These are phyloP conservation scores for Exophiala sp. DNA, from an alignment of 2,329 filamentous ascomycete genomes.

Conservation along the genomic window DNA sequence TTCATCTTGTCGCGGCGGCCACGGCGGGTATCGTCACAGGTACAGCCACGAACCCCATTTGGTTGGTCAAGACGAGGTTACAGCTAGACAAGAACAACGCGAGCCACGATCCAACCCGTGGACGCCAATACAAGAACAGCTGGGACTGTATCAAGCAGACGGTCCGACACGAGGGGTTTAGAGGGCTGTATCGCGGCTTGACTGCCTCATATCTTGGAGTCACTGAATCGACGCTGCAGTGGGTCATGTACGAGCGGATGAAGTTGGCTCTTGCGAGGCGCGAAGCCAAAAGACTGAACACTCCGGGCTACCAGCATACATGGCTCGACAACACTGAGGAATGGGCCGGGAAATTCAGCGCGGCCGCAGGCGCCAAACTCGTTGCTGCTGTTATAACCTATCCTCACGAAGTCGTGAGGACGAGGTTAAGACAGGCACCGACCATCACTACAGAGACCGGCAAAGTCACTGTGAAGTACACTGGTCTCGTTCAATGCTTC, in stretches of 20 bases:
- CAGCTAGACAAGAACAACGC: conserved; percentile 85
- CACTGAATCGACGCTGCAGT: conserved; percentile 83
- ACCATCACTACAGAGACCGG: conserved; percentile 63
- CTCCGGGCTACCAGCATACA: conserved; percentile 58
- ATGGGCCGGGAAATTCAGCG: conserved; percentile 71
- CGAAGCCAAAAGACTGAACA: conserved; percentile 50
- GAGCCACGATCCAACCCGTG: conserved; percentile 47
- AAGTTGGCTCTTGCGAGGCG: conserved; percentile 66
- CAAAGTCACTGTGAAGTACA: conserved; percentile 70
- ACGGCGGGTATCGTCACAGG: conserved; percentile 77
- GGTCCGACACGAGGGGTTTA: conserved; percentile 69
- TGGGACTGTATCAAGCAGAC: conserved; percentile 82
- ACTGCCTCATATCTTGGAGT: conserved; percentile 89
- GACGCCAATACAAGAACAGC: conserved; percentile 76
- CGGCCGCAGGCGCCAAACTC: conserved; percentile 79
- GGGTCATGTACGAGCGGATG: conserved; percentile 90
- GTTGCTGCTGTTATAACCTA: conserved; percentile 80
- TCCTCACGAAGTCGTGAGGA: conserved; percentile 86
- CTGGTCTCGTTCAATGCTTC: conserved; percentile 82
- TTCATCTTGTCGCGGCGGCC: conserved; percentile 72
- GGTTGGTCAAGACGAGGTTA: conserved; percentile 88
- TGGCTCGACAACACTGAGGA: conserved; percentile 68
- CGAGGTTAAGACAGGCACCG: conserved; percentile 79
- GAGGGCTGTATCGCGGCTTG: conserved; percentile 81
- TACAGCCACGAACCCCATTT: conserved; percentile 91